Evolutionary conservation across 2,329 filamentous ascomycete genomes (phyloP), one percentile per base, ranked within the genome.

Genomic region (Exophiala phaeomuriformis): DNA sequence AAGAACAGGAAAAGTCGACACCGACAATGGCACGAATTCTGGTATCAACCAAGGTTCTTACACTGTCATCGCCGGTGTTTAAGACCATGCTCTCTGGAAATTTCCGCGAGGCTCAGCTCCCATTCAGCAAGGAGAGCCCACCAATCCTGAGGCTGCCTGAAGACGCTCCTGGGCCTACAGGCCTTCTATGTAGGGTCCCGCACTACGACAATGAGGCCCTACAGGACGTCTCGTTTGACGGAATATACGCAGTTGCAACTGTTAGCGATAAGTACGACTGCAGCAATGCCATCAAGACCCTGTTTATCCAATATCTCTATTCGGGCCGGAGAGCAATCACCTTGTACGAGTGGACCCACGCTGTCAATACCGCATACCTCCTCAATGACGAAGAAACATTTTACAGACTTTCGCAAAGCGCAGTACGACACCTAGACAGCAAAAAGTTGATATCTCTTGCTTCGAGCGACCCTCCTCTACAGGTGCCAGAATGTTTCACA

Each of bases 111-210:
- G 47, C 32, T 7, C 46, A 41, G 33, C 46, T 49, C 33, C 3
- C 31, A n/a, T 35, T 37, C 4, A 45, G 33, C 28, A 27, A 43
- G 3, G n/a, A 28, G 2, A 44, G 49, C 6, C 46, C 51, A 9
- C 51, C 40, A 5, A 31, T 28, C 27, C n/a, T 49, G 39, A n/a
- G 42, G 29, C 33, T 53, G 19, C 51, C 51, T 10, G 51, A 49
- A 29, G 51, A 53, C 12, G 45, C 9, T n/a, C 35, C 36, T 5
- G 36, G 10, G 7, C 36, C 36, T n/a, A 19, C 32, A 27, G 19
- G n/a, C 7, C n/a, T 31, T 19, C 9, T 51, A 10, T 51, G 49
- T 35, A 46, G 29, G 27, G 44, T 51, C 35, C 10, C 46, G n/a
- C 36, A 39, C 29, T 31, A 47, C 35, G 19, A 47, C 19, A 35